Evolutionary conservation across 2,329 filamentous ascomycete genomes (phyloP).

Genomic region (Hansfordia pulvinata): DNA sequence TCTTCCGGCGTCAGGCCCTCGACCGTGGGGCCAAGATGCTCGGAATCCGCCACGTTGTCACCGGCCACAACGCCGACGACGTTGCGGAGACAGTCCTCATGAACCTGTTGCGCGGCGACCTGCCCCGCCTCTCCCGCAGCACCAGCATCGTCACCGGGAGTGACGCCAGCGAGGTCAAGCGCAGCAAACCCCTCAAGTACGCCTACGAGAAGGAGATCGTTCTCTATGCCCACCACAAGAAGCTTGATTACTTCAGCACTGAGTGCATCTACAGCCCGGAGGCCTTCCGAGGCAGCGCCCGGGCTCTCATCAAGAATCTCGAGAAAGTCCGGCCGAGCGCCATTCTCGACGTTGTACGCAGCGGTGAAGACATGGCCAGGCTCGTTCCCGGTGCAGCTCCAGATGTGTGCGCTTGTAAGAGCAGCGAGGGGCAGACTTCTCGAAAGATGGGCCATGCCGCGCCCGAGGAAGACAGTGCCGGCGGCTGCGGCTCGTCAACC

Average conservation of each 20-base stretch:
- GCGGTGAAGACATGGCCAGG: constrained; percentile 89
- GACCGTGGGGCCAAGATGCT: constrained; percentile 83
- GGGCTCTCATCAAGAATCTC: constrained; percentile 86
- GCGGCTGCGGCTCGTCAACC: constrained; percentile 63
- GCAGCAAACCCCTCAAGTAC: constrained; percentile 95
- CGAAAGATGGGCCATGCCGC: constrained; percentile 27
- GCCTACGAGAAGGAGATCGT: constrained; percentile 99
- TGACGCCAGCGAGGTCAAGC: constrained; percentile 73
- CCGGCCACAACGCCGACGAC: constrained; percentile 95
- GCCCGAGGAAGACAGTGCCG: constrained; percentile 39
- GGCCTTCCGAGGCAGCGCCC: constrained; percentile 84
- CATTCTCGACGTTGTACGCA: constrained; percentile 86
- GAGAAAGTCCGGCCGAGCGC: constrained; percentile 88
- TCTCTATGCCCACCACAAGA: constrained; percentile 91
- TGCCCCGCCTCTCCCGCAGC: constrained; percentile 74
- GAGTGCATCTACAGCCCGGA: constrained; percentile 98
- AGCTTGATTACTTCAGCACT: constrained; percentile 94
- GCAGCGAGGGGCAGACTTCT: too few species aligned
- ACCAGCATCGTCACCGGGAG: constrained; percentile 81
- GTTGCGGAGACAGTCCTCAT: constrained; percentile 95
- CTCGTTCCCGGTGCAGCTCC: constrained; percentile 54
- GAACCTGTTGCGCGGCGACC: constrained; percentile 84
- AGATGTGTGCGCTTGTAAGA: constrained; percentile 31
- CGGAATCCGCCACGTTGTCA: constrained; percentile 85
- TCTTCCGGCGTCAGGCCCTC: constrained; percentile 86